Evolutionary conservation across 75 land plant species (phyloP), one percentile per base, ranked within the genome.

Genomic region (Ceratopteris richardii): DNA sequence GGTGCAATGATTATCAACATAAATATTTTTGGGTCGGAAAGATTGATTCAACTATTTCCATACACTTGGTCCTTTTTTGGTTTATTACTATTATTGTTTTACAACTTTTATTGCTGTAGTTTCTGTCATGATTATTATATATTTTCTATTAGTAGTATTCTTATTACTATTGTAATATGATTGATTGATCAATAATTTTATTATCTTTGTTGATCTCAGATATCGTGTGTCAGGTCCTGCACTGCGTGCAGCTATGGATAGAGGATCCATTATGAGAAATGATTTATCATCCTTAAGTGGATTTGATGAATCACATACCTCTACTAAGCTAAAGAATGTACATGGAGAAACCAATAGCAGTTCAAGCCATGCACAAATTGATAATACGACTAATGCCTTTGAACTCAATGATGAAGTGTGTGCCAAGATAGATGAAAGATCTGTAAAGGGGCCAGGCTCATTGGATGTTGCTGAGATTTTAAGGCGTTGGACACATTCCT

Each of bases 401-500:
- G 62, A 66, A 48, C 66, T 42, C 11, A 77, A 26, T 44, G 75
- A 73, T 40, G 86, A 87, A 18, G 27, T 28, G 22, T 48, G 58
- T 53, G 23, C 62, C 21, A 57, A 69, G 31, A 55, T 56, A 6
- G 86, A 77, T 75, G 94, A 92, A 31, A 75, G 89, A 69, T 4
- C 7, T 33, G 62, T 68, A 61, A 79, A 73, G 50, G 78, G 72
- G 64, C 77, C 51, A 25, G 68, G 77, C 9, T 74, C 80, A 19
- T 74, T 88, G 51, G 99, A 95, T 67, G 88, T 95, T 17, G 97
- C 99, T 36, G 99, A 95, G 68, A 70, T 90, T 50, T 60, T 95
- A 7, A 80, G 97, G 53, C 83, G 97, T 20, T 95, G 99, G 99
- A 95, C 97, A 0, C 92, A 90, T 82, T 97, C 99, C 31, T 82